Evolutionary conservation across 2,329 filamentous ascomycete genomes (phyloP), one percentile per base, ranked within the genome.

Genomic region (Penicillium sp.): DNA sequence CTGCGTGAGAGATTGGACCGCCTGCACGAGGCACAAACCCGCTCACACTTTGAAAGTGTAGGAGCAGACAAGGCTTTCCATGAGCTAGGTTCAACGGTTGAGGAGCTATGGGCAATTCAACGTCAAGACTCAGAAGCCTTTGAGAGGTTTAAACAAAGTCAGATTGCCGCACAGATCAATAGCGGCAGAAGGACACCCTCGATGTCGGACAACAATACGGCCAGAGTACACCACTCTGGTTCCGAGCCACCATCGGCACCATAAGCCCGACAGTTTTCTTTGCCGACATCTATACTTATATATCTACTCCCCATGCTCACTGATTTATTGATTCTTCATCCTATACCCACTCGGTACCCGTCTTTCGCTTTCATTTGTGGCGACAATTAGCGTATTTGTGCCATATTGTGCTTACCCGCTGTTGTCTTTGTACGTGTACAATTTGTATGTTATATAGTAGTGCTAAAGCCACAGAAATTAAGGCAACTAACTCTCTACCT

Each of bases 131-230:
- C 76, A 0, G 79, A 81, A 65, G 73, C 73, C 19, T 82, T 82
- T 63, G 76, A 79, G 63, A 71, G 66, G 44, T 81, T 81, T 63
- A 78, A 76, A 56, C 74, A 81, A 62, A 79, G 76, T 17, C 80
- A 82, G 60, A 77, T 82, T 54, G 80, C 79, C 4, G 79, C 80
- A 15, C 78, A 81, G 62, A 77, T 80, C 30, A 81, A 81, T 65
- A 78, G 76, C 47, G 78, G 77, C 13, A 66, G 73, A 47, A 67
- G 71, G 31, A 66, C 64, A 17, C 56, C 66, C 38, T 63, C 69
- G 48, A 50, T 61, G 30, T 56, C 63, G 47, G 53, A 52, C 30
- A 49, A 38, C 50, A 60, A 30, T 35, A 62, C 30, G 57, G 5
- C 46, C 46, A 55, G 62, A 50, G 31, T 48, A 21, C 47, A 31